Evolutionary conservation across 2,329 filamentous ascomycete species (phyloP).

Genomic region (Aspergillus caelatus): DNA sequence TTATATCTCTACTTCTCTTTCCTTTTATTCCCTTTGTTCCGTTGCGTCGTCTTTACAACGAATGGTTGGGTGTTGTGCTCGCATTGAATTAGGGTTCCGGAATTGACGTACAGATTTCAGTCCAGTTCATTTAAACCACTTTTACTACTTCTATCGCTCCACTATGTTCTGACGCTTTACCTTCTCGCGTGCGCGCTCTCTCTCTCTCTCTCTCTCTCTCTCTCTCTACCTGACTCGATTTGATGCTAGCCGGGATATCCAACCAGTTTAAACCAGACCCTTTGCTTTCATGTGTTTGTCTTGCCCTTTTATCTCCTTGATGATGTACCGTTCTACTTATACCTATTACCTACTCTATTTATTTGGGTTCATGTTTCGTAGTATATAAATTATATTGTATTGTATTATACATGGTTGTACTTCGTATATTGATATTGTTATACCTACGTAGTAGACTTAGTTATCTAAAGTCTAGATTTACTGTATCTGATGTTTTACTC

Average conservation of each 20-base stretch:
- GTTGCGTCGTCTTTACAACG: not conserved
- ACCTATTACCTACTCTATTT: constrained; percentile 1
- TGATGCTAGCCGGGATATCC: constrained; percentile 1
- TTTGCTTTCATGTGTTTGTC: constrained; percentile 1
- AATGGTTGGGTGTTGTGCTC: constrained; percentile 5
- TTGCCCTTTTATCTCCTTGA: not conserved
- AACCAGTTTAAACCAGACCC: not conserved
- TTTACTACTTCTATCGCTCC: not conserved
- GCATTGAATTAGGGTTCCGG: constrained; percentile 4
- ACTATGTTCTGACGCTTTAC: not conserved
- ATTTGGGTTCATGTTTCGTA: constrained; percentile 4
- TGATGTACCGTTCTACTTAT: constrained; percentile 5
- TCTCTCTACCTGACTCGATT: not conserved
- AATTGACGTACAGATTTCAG: constrained; percentile 3
- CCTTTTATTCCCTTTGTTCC: constrained; percentile 3
- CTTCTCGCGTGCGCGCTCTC: not conserved
- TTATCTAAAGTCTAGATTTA: too few species aligned
- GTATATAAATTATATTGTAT: constrained; percentile 2
- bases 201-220: not conserved
- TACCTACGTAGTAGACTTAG: too few species aligned
- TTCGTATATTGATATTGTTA: not conserved
- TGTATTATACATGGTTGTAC: not conserved
- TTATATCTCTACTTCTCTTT: constrained; percentile 3
- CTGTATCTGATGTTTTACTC: too few species aligned
- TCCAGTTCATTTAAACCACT: constrained; percentile 11